These are phyloP conservation scores for Mycena epipterygia DNA, from an alignment of 768 basidiomycete genomes.

Conservation along the genomic window DNA sequence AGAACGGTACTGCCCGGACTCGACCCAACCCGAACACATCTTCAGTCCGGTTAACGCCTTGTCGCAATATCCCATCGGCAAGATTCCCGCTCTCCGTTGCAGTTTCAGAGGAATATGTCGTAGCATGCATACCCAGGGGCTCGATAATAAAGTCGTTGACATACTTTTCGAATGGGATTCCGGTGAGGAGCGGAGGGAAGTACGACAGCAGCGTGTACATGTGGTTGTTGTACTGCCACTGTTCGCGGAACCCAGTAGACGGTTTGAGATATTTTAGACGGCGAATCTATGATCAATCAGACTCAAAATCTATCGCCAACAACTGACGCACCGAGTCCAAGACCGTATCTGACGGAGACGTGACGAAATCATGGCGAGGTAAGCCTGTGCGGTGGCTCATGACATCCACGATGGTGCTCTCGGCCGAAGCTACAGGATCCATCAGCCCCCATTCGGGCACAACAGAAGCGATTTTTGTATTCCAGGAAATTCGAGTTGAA, in stretches of 20 bases:
- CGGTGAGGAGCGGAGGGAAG: slow-evolving; percentile 36
- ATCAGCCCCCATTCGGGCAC: slow-evolving; percentile 38
- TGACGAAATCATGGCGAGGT: slow-evolving; percentile 42
- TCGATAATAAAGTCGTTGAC: slow-evolving; percentile 33
- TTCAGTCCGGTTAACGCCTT: slow-evolving; percentile 25
- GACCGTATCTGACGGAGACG: slow-evolving; percentile 19
- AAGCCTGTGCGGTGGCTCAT: slow-evolving; percentile 46
- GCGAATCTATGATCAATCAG: slow-evolving; percentile 26
- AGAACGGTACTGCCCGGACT: slow-evolving; percentile 15
- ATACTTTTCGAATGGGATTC: slow-evolving; percentile 33
- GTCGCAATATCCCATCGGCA: slow-evolving; percentile 24
- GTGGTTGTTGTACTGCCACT: slow-evolving; percentile 44
- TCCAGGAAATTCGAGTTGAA: slow-evolving; percentile 31
- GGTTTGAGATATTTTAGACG: slow-evolving; percentile 38
- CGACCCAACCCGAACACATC: slow-evolving; percentile 23
- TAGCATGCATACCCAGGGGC: slow-evolving; percentile 35
- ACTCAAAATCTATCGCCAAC: background rate
- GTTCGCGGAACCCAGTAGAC: slow-evolving; percentile 43
- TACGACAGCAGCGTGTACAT: slow-evolving; percentile 44
- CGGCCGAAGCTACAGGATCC: slow-evolving; percentile 34
- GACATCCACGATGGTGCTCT: slow-evolving; percentile 42
- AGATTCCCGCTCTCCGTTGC: slow-evolving; percentile 24
- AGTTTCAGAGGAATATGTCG: slow-evolving; percentile 30
- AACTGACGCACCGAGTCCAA: slow-evolving; percentile 29
- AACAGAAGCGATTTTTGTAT: slow-evolving; percentile 37